Base-by-base conservation (phyloP, 129 eudicot genomes). In the Pittosporum tobira region DNA sequence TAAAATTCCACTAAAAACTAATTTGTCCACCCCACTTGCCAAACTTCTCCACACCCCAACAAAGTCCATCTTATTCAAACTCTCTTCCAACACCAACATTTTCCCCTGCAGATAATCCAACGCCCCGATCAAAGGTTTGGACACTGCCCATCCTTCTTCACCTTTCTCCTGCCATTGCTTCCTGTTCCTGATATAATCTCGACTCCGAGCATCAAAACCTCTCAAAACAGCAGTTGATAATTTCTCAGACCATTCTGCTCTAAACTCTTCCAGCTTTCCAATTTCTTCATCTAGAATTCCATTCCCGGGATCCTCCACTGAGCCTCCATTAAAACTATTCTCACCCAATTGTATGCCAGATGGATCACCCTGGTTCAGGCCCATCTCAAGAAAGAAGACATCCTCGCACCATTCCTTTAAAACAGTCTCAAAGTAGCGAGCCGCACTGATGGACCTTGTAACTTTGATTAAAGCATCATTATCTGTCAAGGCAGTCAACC, bases 351-450 rank as follows among this genome's bases (percentile, higher is more conserved):
- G 47, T 46, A 57, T 30, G 6, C 62, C 79, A 2, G 34, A 28
- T 51, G 68, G 56, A 36, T 64, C 73, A 52, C 34, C 50, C 28
- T 75, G 69, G 43, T 68, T 67, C 56, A 77, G 37, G 66, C 82
- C 96, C 88, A 93, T 81, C 69, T 87, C 99, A 29, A 87, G 74
- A 64, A 93, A 87, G 69, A 83, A 83, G 60, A 87, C 81, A 51
- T 87, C 99, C 43, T 93, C 99, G 44, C 79, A 81, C 84, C 89
- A 79, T 53, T 81, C 94, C 56, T 74, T 79, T 28, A 93, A 61
- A 73, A 75, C 79, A 19, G 85, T 76, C 73, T 78, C 88, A 15
- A 87, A 51, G 46, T 80, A 70, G 9, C 55, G 79, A 52, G 75
- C 74, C 36, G 85, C 87, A 68, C 87, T 93, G 13, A 93, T 38